Percentiles rank a stretch among this genome's conserved stretches.
These are phyloP conservation scores for Elaeagnus macrophylla DNA, from an alignment of 306 rosid species.

Conservation along the genomic window DNA sequence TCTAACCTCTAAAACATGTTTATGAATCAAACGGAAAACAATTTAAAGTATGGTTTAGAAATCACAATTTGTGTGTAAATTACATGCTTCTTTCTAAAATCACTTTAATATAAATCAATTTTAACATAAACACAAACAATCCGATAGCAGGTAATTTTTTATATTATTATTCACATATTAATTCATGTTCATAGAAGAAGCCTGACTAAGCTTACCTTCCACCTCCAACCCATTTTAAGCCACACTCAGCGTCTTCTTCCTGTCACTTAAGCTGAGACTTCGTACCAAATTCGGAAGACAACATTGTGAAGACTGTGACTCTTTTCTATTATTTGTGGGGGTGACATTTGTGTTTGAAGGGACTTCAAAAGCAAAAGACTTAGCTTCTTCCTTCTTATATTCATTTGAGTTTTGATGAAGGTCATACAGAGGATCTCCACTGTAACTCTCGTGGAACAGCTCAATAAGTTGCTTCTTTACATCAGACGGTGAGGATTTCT, in stretches of 20 bases:
- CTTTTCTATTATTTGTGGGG: slow-evolving; percentile 14
- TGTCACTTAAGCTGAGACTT: slow-evolving; percentile 26
- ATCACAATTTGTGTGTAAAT: too few species aligned
- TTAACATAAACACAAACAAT: too few species aligned
- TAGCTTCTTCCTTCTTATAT: slow-evolving; percentile 5
- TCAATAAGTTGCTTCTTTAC: slow-evolving; percentile 36
- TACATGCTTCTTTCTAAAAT: too few species aligned
- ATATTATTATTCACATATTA: too few species aligned
- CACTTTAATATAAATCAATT: too few species aligned
- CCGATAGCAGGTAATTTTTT: too few species aligned
- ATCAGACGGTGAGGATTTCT: slow-evolving; percentile 7
- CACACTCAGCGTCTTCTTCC: slow-evolving; percentile 24
- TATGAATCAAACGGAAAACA: too few species aligned
- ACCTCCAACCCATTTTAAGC: neutral
- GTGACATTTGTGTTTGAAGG: slow-evolving; percentile 6
- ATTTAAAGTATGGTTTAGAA: too few species aligned
- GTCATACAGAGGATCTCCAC: slow-evolving; percentile 7
- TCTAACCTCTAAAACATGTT: too few species aligned
- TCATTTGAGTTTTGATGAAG: neutral
- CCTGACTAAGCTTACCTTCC: neutral
- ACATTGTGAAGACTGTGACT: slow-evolving; percentile 18
- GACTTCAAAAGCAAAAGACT: neutral
- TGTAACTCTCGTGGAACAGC: slow-evolving; percentile 32
- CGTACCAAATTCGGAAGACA: slow-evolving; percentile 31
- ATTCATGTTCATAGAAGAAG: too few species aligned